phyloP scores from a whole-genome alignment of 345 rosid species.

The Cardamine occulta region DNA sequence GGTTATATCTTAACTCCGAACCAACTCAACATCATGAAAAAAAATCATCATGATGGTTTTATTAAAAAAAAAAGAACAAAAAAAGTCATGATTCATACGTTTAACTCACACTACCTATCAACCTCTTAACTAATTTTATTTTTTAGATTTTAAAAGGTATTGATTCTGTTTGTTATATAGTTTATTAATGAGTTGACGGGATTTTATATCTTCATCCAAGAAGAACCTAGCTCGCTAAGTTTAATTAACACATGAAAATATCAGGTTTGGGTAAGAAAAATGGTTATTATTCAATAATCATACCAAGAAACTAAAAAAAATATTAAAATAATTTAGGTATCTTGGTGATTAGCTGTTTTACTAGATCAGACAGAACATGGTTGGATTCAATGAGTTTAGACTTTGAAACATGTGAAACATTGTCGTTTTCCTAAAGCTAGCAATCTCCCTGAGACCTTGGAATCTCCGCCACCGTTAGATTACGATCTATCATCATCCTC shows the following conservation, averaged over 20 bases:
- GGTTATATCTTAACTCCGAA: neutral
- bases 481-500: neutral
- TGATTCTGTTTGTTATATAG: neutral
- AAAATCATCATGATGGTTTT: too few species aligned
- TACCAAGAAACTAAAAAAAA: conserved; percentile 1
- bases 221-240: too few species aligned
- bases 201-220: too few species aligned
- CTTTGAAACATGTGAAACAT: conserved; percentile 22
- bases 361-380: conserved; percentile 36
- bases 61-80: too few species aligned
- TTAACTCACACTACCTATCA: conserved; percentile 12
- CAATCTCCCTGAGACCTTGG: conserved; percentile 33
- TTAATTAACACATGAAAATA: too few species aligned
- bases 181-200: too few species aligned
- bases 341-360: conserved; percentile 8
- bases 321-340: neutral
- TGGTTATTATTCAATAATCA: too few species aligned
- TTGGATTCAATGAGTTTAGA: conserved; percentile 20
- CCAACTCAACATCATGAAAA: conserved; percentile 23
- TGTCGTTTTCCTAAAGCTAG: conserved; percentile 34
- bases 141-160: neutral
- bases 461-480: conserved; percentile 48
- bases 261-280: too few species aligned
- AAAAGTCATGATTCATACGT: conserved; percentile 21
- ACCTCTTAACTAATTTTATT: neutral